Conservation (phyloP, 2,329 filamentous ascomycete genomes). For the Dothideomycetidae sp. region DNA sequence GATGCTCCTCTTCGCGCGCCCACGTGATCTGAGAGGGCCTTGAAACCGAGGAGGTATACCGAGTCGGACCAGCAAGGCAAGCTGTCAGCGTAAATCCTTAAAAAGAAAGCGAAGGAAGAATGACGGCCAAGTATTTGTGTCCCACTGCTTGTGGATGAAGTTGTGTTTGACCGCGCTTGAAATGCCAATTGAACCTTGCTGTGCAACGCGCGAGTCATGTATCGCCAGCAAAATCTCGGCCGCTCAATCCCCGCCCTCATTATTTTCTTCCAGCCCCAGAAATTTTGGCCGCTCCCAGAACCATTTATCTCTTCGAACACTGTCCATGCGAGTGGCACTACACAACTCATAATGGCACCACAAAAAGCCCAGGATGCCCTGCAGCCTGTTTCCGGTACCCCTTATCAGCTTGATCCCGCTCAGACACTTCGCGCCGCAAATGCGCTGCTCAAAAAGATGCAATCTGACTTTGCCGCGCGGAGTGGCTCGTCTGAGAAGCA, state of each 20-base stretch:
- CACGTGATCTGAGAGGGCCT: no score
- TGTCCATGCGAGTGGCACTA: no score
- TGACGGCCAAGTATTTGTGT: no score
- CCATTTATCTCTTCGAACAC: no score
- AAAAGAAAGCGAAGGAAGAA: no score
- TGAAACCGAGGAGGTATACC: no score
- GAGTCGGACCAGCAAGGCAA: no score
- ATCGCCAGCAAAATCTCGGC: not conserved
- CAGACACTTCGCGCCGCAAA: constrained; percentile 46
- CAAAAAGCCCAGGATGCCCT: not conserved
- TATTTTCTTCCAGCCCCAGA: not conserved
- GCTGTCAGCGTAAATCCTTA: no score
- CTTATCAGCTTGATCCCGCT: constrained; percentile 30
- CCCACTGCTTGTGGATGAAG: no score
- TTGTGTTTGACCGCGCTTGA: no score
- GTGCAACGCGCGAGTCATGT: not conserved
- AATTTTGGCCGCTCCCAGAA: not conserved
- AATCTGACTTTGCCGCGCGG: constrained; percentile 28
- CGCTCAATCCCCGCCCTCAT: not conserved
- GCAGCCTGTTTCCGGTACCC: constrained; percentile 16
- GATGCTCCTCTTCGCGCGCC: no score
- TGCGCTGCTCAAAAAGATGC: constrained; percentile 41
- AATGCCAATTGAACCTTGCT: no score
- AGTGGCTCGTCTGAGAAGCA: constrained; percentile 37
- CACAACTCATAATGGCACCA: not conserved